These are phyloP conservation scores for Eucalyptus erythrocorys DNA, from an alignment of 345 rosid species.

Conservation along the genomic window DNA sequence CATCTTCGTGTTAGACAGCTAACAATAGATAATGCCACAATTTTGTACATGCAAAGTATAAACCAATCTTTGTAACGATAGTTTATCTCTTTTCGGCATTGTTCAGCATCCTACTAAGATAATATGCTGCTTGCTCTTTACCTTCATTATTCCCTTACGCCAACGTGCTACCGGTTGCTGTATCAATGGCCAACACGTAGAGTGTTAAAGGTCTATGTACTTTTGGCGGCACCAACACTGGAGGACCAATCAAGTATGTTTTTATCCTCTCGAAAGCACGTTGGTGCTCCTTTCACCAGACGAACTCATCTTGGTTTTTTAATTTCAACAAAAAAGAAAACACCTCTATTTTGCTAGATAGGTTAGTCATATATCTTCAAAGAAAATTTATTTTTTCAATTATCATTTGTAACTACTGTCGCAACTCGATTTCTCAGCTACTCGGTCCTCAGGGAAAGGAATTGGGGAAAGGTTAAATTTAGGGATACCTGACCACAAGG, in stretches of 20 bases:
- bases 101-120: background rate
- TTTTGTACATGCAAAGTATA: background rate
- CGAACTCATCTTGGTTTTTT: background rate
- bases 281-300: background rate
- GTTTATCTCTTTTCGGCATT: background rate
- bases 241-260: background rate
- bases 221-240: background rate
- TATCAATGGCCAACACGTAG: background rate
- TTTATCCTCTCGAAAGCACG: background rate
- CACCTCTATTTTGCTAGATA: background rate
- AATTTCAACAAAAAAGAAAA: background rate
- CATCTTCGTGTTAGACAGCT: too few relatives aligned
- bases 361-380: background rate
- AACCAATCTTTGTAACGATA: background rate
- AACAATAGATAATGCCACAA: background rate
- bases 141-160: background rate
- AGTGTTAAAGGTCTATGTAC: background rate
- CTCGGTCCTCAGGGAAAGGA: too few relatives aligned
- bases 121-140: background rate
- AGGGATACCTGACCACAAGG: too few relatives aligned
- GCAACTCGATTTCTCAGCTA: too few relatives aligned
- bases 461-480: too few relatives aligned
- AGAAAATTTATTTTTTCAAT: background rate
- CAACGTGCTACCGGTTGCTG: too few relatives aligned
- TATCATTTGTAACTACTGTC: background rate